A percentile compares a stretch with the other conserved stretches of the same genome.
phyloP scores from a whole-genome alignment of 805 yeast species.

The Grigorovia jiainica region DNA sequence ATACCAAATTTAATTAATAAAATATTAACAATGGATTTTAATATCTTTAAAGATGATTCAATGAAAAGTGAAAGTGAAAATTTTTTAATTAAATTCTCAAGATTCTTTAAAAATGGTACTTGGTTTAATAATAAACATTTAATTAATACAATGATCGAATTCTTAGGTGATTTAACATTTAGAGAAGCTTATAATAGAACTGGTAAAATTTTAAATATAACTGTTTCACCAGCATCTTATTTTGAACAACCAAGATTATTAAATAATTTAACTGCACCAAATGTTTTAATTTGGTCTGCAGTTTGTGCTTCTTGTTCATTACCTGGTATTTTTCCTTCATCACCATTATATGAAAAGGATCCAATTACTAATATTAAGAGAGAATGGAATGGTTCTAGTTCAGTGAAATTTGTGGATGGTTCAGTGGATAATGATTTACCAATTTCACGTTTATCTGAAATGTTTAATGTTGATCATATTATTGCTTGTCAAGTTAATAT shows the following conservation, averaged over 20 bases:
- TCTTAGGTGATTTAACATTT: constrained; percentile 83
- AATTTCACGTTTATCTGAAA: constrained; percentile 75
- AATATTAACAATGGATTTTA: constrained; percentile 33
- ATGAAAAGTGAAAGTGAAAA: constrained; percentile 41
- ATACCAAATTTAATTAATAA: constrained; percentile 41
- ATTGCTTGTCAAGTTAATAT: constrained; percentile 96
- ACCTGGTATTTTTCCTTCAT: constrained; percentile 82
- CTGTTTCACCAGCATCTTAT: constrained; percentile 81
- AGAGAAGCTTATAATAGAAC: constrained; percentile 90
- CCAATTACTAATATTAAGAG: constrained; percentile 58
- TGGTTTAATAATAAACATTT: constrained; percentile 72
- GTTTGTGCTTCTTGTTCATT: constrained; percentile 88
- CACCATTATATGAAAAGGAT: constrained; percentile 73
- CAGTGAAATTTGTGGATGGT: constrained; percentile 84
- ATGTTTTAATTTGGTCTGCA: constrained; percentile 74
- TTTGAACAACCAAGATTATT: constrained; percentile 84
- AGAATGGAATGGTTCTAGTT: constrained; percentile 65
- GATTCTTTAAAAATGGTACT: constrained; percentile 72
- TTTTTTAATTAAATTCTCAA: constrained; percentile 40
- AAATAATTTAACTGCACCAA: constrained; percentile 68
- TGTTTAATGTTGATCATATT: constrained; percentile 94
- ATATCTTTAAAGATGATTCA: constrained; percentile 50
- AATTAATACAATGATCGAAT: constrained; percentile 58
- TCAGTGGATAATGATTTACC: constrained; percentile 92
- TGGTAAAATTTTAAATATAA: constrained; percentile 79